phyloP scores from a whole-genome alignment of 768 basidiomycete species.

The Neoboletus subvelutipes region DNA sequence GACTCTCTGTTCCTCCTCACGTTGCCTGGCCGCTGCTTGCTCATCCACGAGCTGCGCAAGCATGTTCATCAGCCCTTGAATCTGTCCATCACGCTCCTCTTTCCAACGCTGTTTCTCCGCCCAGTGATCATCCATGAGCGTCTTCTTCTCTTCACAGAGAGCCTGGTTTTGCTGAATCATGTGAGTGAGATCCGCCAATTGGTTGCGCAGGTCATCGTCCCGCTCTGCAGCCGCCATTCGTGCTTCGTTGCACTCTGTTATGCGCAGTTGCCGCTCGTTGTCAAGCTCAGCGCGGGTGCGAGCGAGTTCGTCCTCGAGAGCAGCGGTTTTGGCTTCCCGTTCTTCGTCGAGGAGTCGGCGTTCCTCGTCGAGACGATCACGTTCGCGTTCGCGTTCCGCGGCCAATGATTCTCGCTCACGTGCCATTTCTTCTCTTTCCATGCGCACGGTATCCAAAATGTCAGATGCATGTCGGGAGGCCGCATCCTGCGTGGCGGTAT shows the following conservation, averaged over 20 bases:
- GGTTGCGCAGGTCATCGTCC: conserved; percentile 56
- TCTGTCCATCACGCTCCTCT: conserved; percentile 55
- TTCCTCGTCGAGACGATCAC: conserved; percentile 50
- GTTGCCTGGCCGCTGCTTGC: conserved; percentile 49
- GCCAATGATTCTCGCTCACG: conserved; percentile 53
- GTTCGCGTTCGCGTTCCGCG: conserved; percentile 53
- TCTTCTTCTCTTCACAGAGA: conserved; percentile 57
- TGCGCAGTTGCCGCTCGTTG: conserved; percentile 56
- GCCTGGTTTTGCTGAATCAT: conserved; percentile 67
- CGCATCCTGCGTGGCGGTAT: conserved; percentile 49
- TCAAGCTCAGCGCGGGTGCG: conserved; percentile 59
- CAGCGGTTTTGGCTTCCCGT: conserved; percentile 53
- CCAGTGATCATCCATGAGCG: conserved; percentile 60
- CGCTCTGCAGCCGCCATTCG: conserved; percentile 63
- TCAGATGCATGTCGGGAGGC: conserved; percentile 56
- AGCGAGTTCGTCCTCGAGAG: conserved; percentile 63
- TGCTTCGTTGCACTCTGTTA: conserved; percentile 60
- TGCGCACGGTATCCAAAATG: conserved; percentile 54
- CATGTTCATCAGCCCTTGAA: conserved; percentile 59
- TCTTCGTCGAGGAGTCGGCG: conserved; percentile 46
- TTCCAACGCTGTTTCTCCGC: conserved; percentile 59
- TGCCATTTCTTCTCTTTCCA: conserved; percentile 59
- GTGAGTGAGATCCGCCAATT: conserved; percentile 71
- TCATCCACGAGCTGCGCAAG: conserved; percentile 57
- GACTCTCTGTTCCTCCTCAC: conserved; percentile 52